Percentiles rank a stretch among this genome's conserved stretches.
phyloP scores from a whole-genome alignment of 2,329 filamentous ascomycete species.

The Aureobasidium subglaciale region DNA sequence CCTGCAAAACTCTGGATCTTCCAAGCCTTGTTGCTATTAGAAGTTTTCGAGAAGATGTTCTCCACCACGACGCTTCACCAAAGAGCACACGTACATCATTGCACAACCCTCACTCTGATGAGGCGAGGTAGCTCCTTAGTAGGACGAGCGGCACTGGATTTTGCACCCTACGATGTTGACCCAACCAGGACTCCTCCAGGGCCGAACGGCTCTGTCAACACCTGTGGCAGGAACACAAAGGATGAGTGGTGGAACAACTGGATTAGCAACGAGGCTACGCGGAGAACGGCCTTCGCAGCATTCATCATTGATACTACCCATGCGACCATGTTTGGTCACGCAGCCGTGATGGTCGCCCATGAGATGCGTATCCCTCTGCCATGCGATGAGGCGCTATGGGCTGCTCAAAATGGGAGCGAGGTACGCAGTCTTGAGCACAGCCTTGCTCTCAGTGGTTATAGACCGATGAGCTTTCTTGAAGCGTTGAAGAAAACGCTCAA shows the following conservation, averaged over 20 bases:
- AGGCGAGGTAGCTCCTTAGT: slow-evolving; percentile 85
- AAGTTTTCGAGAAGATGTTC: slow-evolving; percentile 97
- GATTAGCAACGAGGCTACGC: slow-evolving; percentile 89
- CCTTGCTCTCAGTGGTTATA: slow-evolving; percentile 71
- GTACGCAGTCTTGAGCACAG: slow-evolving; percentile 77
- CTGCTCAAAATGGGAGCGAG: slow-evolving; percentile 78
- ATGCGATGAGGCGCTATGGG: slow-evolving; percentile 90
- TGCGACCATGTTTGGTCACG: slow-evolving; percentile 96
- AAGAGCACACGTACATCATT: slow-evolving; percentile 91
- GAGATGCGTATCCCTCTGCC: slow-evolving; percentile 88
- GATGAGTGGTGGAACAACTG: slow-evolving; percentile 95
- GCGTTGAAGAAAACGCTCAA: slow-evolving; percentile 84
- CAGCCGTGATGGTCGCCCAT: slow-evolving; percentile 92
- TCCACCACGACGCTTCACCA: slow-evolving; percentile 88
- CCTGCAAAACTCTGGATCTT: slow-evolving; percentile 96
- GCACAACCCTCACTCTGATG: slow-evolving; percentile 92
- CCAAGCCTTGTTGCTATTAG: slow-evolving; percentile 79
- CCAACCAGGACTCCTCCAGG: slow-evolving; percentile 36
- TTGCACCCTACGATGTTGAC: slow-evolving; percentile 67
- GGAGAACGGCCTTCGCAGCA: slow-evolving; percentile 83
- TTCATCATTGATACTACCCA: slow-evolving; percentile 95
- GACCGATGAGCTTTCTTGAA: slow-evolving; percentile 81
- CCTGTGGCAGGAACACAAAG: slow-evolving; percentile 52
- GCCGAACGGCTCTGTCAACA: slow-evolving; percentile 40
- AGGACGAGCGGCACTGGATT: slow-evolving; percentile 75